These are phyloP conservation scores for Penicillium malachiteum DNA, from an alignment of 495 filamentous ascomycete genomes.

Conservation along the genomic window DNA sequence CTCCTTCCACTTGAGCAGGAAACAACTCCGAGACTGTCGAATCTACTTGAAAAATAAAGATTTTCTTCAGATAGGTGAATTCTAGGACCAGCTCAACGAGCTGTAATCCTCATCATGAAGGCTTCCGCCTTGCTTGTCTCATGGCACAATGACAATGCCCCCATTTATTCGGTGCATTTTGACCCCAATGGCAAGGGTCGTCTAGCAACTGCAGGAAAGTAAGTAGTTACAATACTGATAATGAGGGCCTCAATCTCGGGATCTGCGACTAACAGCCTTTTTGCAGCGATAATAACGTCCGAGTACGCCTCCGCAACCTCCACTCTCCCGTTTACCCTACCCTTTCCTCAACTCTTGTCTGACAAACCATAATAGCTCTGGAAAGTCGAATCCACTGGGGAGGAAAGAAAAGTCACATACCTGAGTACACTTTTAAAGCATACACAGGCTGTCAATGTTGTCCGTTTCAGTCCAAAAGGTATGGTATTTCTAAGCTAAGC, in stretches of 20 bases:
- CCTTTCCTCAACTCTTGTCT: constrained; percentile 22
- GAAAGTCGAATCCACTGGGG: constrained; percentile 83
- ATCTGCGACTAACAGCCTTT: constrained; percentile 11
- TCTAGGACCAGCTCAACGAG: constrained; percentile 21
- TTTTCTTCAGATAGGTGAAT: constrained; percentile 6
- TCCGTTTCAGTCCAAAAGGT: constrained; percentile 93
- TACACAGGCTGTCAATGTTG: constrained; percentile 97
- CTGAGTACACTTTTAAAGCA: constrained; percentile 89
- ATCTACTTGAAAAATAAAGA: not conserved
- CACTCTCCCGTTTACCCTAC: constrained; percentile 6
- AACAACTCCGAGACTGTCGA: constrained; percentile 4
- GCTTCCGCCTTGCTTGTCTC: constrained; percentile 86
- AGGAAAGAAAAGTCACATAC: constrained; percentile 84
- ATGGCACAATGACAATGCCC: constrained; percentile 94
- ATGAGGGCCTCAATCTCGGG: not conserved
- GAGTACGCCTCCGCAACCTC: constrained; percentile 57
- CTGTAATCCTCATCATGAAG: constrained; percentile 67
- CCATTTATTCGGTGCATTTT: constrained; percentile 95
- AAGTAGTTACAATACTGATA: constrained; percentile 12
- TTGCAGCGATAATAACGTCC: constrained; percentile 85
- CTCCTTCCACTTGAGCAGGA: not conserved
- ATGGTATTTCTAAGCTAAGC: constrained; percentile 8
- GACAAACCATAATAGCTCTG: constrained; percentile 65
- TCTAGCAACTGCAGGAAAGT: constrained; percentile 84
- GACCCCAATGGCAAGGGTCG: constrained; percentile 91